Evolutionary conservation across 306 rosid genomes (phyloP).

Genomic region (Rubus parviflorus): DNA sequence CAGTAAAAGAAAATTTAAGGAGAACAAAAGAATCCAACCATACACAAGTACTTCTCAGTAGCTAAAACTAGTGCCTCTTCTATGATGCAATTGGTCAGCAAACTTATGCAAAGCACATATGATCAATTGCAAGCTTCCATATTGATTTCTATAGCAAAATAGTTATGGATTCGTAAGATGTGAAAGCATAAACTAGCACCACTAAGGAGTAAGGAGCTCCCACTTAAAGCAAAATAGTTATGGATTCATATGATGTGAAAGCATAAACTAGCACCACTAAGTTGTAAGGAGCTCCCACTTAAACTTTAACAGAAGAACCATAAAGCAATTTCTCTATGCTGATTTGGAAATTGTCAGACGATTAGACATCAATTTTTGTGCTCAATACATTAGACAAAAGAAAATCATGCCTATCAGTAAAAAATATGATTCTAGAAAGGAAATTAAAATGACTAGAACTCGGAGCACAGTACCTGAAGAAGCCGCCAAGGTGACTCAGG

Average conservation of each 20-base stretch:
- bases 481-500: slow-evolving; percentile 95
- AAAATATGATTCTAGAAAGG: not conserved
- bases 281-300: not conserved
- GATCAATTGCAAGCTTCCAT: not conserved
- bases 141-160: not conserved
- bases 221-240: not conserved
- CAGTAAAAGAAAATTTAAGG: slow-evolving; percentile 23
- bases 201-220: not conserved
- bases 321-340: not conserved
- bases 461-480: slow-evolving; percentile 69
- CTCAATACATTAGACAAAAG: not conserved
- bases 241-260: not conserved
- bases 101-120: not conserved
- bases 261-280: not conserved
- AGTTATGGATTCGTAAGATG: not conserved
- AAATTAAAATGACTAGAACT: not conserved
- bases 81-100: not conserved
- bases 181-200: not conserved
- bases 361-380: not conserved
- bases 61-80: not conserved
- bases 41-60: not conserved
- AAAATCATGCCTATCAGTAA: not conserved
- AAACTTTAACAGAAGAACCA: not conserved
- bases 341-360: not conserved
- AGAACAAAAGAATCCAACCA: not conserved